Conservation (phyloP, 2,329 filamentous ascomycete species). For the Cladosporium velox region DNA sequence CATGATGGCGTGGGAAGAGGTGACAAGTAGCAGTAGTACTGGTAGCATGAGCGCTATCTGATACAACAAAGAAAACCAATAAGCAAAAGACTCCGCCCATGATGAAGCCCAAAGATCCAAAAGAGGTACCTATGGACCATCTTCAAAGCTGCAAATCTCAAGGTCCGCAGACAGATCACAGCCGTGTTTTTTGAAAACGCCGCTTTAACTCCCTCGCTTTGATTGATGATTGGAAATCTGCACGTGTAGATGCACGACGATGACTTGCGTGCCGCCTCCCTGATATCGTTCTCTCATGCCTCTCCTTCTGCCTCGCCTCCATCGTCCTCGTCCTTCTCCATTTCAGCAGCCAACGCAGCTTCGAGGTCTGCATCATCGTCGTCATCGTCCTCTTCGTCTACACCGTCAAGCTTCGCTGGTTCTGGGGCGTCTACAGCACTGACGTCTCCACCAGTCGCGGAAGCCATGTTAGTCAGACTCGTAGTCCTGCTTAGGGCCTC, state of each 20-base stretch:
- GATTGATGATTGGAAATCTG: background rate
- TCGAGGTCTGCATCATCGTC: conserved; percentile 55
- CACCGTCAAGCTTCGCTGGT: conserved; percentile 34
- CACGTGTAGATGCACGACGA: background rate
- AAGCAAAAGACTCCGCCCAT: background rate
- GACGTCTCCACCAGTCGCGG: conserved; percentile 33
- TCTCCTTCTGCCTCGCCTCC: conserved; percentile 24
- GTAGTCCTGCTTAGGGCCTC: conserved; percentile 50
- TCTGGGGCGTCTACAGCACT: conserved; percentile 51
- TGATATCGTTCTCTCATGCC: background rate
- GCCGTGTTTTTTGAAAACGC: background rate
- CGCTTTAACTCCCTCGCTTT: conserved; percentile 10
- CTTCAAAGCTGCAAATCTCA: background rate
- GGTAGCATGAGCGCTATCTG: conserved; percentile 8
- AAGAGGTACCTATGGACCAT: background rate
- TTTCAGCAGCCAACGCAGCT: conserved; percentile 52
- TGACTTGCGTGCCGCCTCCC: background rate
- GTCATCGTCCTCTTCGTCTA: conserved; percentile 27
- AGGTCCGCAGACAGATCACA: background rate
- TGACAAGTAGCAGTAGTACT: background rate
- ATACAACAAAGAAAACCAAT: conserved; percentile 12
- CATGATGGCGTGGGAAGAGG: background rate
- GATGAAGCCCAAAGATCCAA: background rate
- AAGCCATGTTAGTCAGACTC: conserved; percentile 48
- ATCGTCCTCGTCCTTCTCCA: conserved; percentile 43